Evolutionary conservation across 2,329 filamentous ascomycete genomes (phyloP), one percentile per base, ranked within the genome.

Genomic region (Trichoderma sp.): DNA sequence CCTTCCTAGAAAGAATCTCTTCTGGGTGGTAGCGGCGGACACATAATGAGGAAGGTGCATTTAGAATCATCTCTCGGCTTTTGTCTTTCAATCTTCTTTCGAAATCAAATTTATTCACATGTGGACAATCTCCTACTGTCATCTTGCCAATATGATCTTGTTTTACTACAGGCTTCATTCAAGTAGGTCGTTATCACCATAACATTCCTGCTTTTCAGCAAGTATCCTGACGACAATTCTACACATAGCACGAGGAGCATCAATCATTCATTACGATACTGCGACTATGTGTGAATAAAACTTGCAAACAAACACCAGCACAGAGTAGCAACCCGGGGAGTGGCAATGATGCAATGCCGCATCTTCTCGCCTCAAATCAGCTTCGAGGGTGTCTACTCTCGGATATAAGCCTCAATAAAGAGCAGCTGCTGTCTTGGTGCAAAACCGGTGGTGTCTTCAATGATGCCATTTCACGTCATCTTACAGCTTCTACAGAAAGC

Each of bases 401-500:
- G 18, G 14, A 28, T 11, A 58, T 1, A 21, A 43, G 11, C 32
- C 7, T 51, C 39, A 24, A 51, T 18, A 51, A 13, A 21, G 32
- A 18, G 24, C 5, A 28, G 16, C 24, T 51, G 8, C 39, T 8
- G 18, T 34, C 30, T 21, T 6, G 34, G 21, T 34, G 7, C 30
- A 34, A 14, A 32, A 14, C 1, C 32, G 49, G 24, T 34, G 54
- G 34, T 21, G 37, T 21, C 39, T 34, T 26, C 46, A 46, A 55
- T 68, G 58, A 60, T 61, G 46, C 51, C 37, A 54, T 43, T 46
- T 28, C 46, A 60, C 66, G 66, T 60, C 66, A 68, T 61, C 60
- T 64, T 34, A 64, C 60, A 24, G 21, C 14, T 51, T 21, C 32
- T 11, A 52, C 28, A 18, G 39, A 37, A 49, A 58, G 37, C 1